Evolutionary conservation across 495 filamentous ascomycete genomes (phyloP), one percentile per base, ranked within the genome.

Genomic region (Lasiosphaeriaceae sp.): DNA sequence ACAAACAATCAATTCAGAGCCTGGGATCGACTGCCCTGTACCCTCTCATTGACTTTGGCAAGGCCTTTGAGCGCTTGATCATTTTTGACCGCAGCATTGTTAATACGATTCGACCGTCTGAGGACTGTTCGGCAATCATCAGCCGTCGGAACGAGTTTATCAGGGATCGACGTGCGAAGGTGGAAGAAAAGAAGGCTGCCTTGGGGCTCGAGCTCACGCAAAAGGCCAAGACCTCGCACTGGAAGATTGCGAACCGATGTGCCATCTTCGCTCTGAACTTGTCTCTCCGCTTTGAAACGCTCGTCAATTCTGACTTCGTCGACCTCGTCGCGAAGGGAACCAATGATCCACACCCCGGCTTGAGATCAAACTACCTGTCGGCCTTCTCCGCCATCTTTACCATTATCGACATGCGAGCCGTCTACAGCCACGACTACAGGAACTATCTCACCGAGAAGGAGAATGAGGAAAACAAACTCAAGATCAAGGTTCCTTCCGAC

Each of bases 1-100:
- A 99, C 71, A 96, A 94, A 65, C 83, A 90, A 12, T 96, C 92
- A 3, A 89, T 99, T 21, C 94, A 97, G 67, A 94, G 88, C 65
- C 82, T 99, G 19, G 91, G 90, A 26, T 84, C 86, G 0, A 84
- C 81, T 22, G 89, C 89, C 1, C 79, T 92, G 8, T 95, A 91
- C 61, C 86, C 89, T 17, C 83, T 99, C 19, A 86, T 96, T 76
- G 94, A 97, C 39, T 96, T 95, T 71, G 92, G 90, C 34, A 88
- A 90, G 58, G 79, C 90, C 0, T 77, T 92, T 60, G 91, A 95
- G 62, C 78, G 86, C 47, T 89, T 94, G 86, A 89, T 92, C 41
- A 83, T 99, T 35, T 72, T 93, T n/a, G 85, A 97, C 61, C 80
- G 85, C 49, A 77, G 83, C 2, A 77, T 87, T 3, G 77, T 96